Evolutionary conservation across 2,329 filamentous ascomycete genomes (phyloP).

Genomic region (Teratosphaeria nubilosa): DNA sequence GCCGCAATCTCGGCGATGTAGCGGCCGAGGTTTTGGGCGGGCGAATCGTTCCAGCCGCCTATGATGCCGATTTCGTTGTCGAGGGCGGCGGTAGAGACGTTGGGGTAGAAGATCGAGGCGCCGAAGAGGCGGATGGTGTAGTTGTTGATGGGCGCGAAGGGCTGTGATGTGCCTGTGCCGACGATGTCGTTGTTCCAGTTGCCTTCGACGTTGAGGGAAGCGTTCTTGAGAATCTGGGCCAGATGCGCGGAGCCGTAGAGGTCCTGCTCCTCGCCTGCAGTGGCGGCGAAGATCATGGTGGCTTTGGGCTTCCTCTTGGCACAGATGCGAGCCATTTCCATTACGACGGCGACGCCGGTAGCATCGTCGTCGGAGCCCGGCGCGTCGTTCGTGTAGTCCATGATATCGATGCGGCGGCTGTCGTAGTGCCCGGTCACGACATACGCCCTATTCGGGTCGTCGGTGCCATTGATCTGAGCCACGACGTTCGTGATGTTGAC

Average conservation of each 20-base stretch:
- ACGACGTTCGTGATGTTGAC: constrained; percentile 46
- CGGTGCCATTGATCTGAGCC: constrained; percentile 41
- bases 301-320: constrained; percentile 35
- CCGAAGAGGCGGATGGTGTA: constrained; percentile 47
- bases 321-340: constrained; percentile 47
- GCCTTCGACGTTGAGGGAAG: constrained; percentile 44
- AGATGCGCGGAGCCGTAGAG: constrained; percentile 44
- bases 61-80: constrained; percentile 33
- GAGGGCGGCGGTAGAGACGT: constrained; percentile 31
- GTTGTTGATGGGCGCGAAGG: constrained; percentile 26
- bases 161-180: constrained; percentile 34
- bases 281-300: constrained; percentile 47
- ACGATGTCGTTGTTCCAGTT: constrained; percentile 52
- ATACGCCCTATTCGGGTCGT: constrained; percentile 40
- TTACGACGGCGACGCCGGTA: constrained; percentile 44
- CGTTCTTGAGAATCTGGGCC: constrained; percentile 43
- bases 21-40: constrained; percentile 45
- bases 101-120: constrained; percentile 35
- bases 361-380: constrained; percentile 51
- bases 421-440: constrained; percentile 50
- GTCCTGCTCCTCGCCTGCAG: constrained; percentile 49
- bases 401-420: constrained; percentile 39
- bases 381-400: constrained; percentile 43
- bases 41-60: constrained; percentile 46
- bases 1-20: constrained; percentile 46